A percentile compares a stretch with the other conserved stretches of the same genome.
Conservation (phyloP, 768 basidiomycete genomes). For the Boletus sensibilis region DNA sequence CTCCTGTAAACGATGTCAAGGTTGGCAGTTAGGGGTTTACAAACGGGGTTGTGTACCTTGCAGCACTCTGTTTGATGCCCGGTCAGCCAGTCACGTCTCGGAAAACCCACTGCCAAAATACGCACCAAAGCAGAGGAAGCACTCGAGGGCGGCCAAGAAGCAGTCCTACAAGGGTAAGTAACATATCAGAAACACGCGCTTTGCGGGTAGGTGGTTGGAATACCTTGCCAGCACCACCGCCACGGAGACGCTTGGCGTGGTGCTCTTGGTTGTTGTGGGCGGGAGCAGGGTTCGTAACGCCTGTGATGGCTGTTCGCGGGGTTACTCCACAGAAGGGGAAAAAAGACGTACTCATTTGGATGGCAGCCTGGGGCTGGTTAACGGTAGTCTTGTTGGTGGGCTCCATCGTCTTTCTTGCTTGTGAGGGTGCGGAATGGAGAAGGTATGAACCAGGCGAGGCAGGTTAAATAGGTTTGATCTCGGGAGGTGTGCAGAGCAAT, state of each 20-base stretch:
- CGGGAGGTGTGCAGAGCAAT: background rate
- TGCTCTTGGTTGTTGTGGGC: slow-evolving; percentile 41
- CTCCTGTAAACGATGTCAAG: slow-evolving; percentile 37
- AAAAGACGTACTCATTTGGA: slow-evolving; percentile 59
- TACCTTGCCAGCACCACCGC: slow-evolving; percentile 70
- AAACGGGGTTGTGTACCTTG: slow-evolving; percentile 44
- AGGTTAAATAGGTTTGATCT: slow-evolving; percentile 19
- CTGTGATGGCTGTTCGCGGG: slow-evolving; percentile 27
- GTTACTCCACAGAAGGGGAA: background rate
- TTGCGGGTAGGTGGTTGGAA: background rate
- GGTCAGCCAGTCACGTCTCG: background rate
- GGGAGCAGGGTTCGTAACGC: slow-evolving; percentile 45
- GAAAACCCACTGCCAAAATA: background rate
- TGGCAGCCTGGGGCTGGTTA: slow-evolving; percentile 57
- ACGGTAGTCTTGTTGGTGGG: slow-evolving; percentile 36
- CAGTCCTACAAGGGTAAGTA: slow-evolving; percentile 50
- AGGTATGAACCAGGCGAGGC: background rate
- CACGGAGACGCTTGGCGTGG: slow-evolving; percentile 59
- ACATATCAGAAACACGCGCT: background rate
- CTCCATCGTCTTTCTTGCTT: slow-evolving; percentile 31
- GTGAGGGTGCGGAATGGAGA: slow-evolving; percentile 16
- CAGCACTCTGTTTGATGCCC: slow-evolving; percentile 52
- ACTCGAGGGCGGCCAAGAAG: slow-evolving; percentile 57
- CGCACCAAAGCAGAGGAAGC: slow-evolving; percentile 75
- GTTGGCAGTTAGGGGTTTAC: background rate